Evolutionary conservation across 2,329 filamentous ascomycete genomes (phyloP), one percentile per base, ranked within the genome.

Genomic region (Phialocephala sp.): DNA sequence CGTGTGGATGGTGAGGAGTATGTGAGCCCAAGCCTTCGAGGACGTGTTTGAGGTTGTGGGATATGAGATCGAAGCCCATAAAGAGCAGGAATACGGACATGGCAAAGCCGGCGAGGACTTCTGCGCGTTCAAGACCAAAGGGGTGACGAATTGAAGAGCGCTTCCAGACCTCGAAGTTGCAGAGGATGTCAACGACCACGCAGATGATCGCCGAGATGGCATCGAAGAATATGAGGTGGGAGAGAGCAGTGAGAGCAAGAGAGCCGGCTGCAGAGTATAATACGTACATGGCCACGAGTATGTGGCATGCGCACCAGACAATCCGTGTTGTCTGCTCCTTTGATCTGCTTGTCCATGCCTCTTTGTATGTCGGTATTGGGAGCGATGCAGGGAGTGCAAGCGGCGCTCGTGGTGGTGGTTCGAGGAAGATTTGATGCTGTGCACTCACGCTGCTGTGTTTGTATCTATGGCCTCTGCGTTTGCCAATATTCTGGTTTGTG

Each of bases 91-190:
- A 93, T 45, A 99, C 91, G 60, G 93, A 96, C 88, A 98, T 93
- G 67, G 94, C 95, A 70, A 99, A 97, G 20, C 95, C 95, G 41
- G 94, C 93, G 18, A 99, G 86, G 5, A 99, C 94, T 78, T 99
- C 95, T 65, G 92, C 91, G 62, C 95, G 88, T 80, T 97, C 93
- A 27, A 99, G 86, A 3, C 90, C 94, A 76, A 99, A 99, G 0
- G 95, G 95, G 79, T 99, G 93, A 27, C 94, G 89, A 72, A 99
- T 91, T 71, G 90, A 96, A 72, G 92, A 94, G 56, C 94, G 87
- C 70, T 93, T 92, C 95, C 95, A 99, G 47, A 98, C 94, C 77
- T 99, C 95, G 74, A 99, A 99, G 77, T 99, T 99, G 60, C 92
- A 89, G 57, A 97, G 87, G 1, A 98, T 92, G 75, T 99, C 95